Evolutionary conservation across 2,329 filamentous ascomycete species (phyloP).

Genomic region (Trichophyton rubrum): DNA sequence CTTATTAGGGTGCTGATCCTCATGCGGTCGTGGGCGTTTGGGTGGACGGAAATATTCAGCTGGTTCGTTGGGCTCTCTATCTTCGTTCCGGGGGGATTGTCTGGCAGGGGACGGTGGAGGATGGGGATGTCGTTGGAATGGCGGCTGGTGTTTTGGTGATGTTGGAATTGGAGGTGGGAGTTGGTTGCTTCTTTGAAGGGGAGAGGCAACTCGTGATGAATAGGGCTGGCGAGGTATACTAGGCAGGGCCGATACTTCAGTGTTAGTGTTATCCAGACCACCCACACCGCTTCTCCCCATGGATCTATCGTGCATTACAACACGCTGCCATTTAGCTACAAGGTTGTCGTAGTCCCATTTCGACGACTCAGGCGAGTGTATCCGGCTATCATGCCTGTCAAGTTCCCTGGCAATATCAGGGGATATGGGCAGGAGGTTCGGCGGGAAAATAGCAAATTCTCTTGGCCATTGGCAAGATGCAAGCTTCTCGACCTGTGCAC

Average conservation of each 20-base stretch:
- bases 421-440: conserved; percentile 31
- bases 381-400: conserved; percentile 21
- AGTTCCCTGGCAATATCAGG: conserved; percentile 29
- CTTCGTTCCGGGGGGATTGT: conserved; percentile 9
- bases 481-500: conserved; percentile 35
- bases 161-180: conserved; percentile 3
- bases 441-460: conserved; percentile 38
- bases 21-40: conserved; percentile 10
- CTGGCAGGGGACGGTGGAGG: neutral
- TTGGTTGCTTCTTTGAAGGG: conserved; percentile 7
- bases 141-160: conserved; percentile 1
- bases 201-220: conserved; percentile 5
- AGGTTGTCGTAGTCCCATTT: conserved; percentile 39
- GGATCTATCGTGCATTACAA: conserved; percentile 34
- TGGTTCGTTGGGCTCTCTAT: conserved; percentile 9
- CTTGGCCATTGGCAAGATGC: conserved; percentile 38
- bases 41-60: conserved; percentile 9
- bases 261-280: conserved; percentile 6
- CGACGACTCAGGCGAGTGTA: conserved; percentile 23
- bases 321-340: conserved; percentile 37
- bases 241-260: neutral
- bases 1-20: neutral
- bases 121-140: neutral
- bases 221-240: neutral
- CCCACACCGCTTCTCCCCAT: conserved; percentile 23